A percentile compares a stretch with the other conserved stretches of the same genome.
Conservation (phyloP, 129 eudicot species). For the Scalesia atractyloides region DNA sequence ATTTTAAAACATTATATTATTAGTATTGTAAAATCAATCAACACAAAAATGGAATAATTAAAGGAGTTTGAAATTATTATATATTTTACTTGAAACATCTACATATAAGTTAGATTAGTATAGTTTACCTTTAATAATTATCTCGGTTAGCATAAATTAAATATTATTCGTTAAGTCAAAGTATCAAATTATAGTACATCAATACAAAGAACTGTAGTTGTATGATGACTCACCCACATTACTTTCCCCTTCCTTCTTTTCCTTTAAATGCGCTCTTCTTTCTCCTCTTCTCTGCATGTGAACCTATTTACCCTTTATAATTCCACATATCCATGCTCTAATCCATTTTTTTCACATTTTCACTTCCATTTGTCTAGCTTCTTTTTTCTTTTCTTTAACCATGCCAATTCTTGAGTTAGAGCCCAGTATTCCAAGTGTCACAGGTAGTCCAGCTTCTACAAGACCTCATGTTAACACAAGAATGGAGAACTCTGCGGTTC, state of each 20-base stretch:
- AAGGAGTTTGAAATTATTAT: too few species aligned
- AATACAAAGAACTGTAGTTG: constrained; percentile 27
- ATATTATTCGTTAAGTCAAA: not conserved
- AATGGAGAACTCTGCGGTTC: constrained; percentile 42
- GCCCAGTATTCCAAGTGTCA: constrained; percentile 15
- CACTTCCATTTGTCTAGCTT: not conserved
- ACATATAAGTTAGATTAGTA: too few species aligned
- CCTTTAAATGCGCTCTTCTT: constrained; percentile 36
- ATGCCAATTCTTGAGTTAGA: constrained; percentile 41
- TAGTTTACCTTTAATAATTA: not conserved
- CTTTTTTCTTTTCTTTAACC: constrained; percentile 1
- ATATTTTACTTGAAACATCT: too few species aligned
- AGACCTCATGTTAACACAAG: constrained; percentile 28
- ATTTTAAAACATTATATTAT: too few species aligned
- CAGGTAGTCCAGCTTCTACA: not conserved
- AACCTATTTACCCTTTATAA: constrained; percentile 12
- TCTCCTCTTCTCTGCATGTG: constrained; percentile 32
- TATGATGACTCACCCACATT: constrained; percentile 33
- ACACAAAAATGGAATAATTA: too few species aligned
- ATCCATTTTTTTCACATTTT: constrained; percentile 20
- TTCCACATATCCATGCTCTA: constrained; percentile 19
- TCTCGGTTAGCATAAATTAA: not conserved
- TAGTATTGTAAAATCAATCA: too few species aligned
- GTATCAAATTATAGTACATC: constrained; percentile 14
- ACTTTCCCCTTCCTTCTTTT: constrained; percentile 21